Percentiles rank a stretch among this genome's conserved stretches.
These are phyloP conservation scores for Pisolithus thermaeus DNA, from an alignment of 1,284 basidiomycete genomes.

Conservation along the genomic window DNA sequence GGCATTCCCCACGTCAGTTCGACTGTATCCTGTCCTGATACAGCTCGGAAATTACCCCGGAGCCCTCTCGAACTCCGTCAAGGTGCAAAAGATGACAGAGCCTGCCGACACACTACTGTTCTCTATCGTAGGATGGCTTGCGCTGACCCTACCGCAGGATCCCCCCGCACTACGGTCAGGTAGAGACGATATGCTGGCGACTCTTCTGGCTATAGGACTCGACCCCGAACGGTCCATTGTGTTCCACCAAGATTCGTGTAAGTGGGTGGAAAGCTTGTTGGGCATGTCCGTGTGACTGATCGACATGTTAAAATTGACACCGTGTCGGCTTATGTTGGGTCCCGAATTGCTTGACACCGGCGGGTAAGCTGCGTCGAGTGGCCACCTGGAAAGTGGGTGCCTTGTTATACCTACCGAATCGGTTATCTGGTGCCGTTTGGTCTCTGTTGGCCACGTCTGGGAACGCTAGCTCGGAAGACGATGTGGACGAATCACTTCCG, in stretches of 20 bases:
- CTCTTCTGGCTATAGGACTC: constrained; percentile 80
- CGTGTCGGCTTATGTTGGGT: constrained; percentile 94
- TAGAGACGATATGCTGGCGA: constrained; percentile 76
- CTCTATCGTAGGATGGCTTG: constrained; percentile 90
- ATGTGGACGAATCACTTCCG: constrained; percentile 77
- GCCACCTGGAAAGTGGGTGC: constrained; percentile 87
- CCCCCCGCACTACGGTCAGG: constrained; percentile 58
- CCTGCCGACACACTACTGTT: constrained; percentile 69
- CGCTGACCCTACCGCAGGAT: constrained; percentile 83
- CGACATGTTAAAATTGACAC: constrained; percentile 56
- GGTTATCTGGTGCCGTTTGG: constrained; percentile 31
- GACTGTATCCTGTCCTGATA: neutral
- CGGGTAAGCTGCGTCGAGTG: constrained; percentile 88
- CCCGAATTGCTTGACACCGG: no score
- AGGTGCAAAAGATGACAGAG: constrained; percentile 59
- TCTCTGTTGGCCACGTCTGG: constrained; percentile 70
- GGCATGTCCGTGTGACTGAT: neutral
- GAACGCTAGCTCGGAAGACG: constrained; percentile 68
- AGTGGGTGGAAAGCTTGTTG: constrained; percentile 20
- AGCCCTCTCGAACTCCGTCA: constrained; percentile 85
- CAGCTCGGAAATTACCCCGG: constrained; percentile 94
- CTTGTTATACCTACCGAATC: neutral
- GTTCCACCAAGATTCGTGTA: constrained; percentile 80
- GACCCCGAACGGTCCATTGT: constrained; percentile 74
- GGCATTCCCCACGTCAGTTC: constrained; percentile 76